phyloP scores from a whole-genome alignment of 2,329 filamentous ascomycete genomes.

The Colletotrichum cordylinicola region DNA sequence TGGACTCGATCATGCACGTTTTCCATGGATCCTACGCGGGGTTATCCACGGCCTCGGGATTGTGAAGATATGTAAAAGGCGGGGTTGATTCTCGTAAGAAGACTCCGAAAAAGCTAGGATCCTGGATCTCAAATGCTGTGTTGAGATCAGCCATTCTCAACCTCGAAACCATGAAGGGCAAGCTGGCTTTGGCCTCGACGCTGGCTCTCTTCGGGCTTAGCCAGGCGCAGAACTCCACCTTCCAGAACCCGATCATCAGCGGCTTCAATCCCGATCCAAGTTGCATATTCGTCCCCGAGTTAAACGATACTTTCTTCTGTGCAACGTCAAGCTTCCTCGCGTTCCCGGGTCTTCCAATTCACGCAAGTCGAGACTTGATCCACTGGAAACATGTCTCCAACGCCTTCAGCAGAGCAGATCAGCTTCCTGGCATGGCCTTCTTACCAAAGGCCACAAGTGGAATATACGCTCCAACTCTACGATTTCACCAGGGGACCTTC shows the following conservation, averaged over 20 bases:
- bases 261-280: constrained; percentile 57
- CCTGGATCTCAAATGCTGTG: background rate
- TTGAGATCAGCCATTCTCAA: background rate
- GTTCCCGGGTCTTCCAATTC: constrained; percentile 58
- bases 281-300: constrained; percentile 43
- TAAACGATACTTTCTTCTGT: constrained; percentile 54
- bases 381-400: constrained; percentile 53
- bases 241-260: constrained; percentile 51
- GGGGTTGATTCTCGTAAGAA: background rate
- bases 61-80: background rate
- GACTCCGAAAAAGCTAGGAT: background rate
- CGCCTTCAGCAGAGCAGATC: constrained; percentile 43
- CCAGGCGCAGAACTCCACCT: constrained; percentile 28
- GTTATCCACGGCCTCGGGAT: background rate
- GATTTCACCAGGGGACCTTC: constrained; percentile 47
- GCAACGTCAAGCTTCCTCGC: constrained; percentile 57
- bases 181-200: background rate
- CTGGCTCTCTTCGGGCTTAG: background rate
- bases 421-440: constrained; percentile 41
- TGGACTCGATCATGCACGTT: background rate
- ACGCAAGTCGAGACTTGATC: constrained; percentile 55
- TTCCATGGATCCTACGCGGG: background rate
- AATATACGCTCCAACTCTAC: constrained; percentile 53
- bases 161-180: background rate
- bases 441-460: constrained; percentile 37